These are phyloP conservation scores for Boletus tomentosulus DNA, from an alignment of 768 basidiomycete species.

Conservation along the genomic window DNA sequence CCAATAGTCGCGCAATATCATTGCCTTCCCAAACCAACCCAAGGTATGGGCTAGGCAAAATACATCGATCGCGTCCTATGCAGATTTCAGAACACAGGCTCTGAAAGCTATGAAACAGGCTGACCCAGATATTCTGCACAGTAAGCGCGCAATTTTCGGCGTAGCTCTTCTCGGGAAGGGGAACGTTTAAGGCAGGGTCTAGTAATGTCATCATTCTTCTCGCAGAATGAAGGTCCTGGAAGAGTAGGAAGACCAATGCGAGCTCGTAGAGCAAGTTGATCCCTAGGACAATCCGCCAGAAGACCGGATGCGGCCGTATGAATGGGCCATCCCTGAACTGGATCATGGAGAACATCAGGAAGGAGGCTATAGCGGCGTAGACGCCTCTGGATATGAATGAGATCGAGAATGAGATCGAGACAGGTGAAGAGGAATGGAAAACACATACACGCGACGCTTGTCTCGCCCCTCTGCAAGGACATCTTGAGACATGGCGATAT, in stretches of 20 bases:
- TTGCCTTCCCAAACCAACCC: conserved; percentile 90
- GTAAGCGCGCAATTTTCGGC: conserved; percentile 76
- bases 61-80: conserved; percentile 75
- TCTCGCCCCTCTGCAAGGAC: conserved; percentile 81
- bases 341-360: conserved; percentile 78
- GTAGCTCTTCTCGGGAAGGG: conserved; percentile 82
- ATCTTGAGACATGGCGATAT: conserved; percentile 79
- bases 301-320: conserved; percentile 82
- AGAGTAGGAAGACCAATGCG: conserved; percentile 77
- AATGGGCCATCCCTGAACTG: conserved; percentile 91
- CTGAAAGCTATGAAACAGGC: conserved; percentile 10
- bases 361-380: conserved; percentile 70
- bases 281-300: conserved; percentile 78
- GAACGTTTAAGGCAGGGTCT: conserved; percentile 66
- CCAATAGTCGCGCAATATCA: conserved; percentile 90
- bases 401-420: conserved; percentile 7
- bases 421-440: background rate
- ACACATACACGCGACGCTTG: conserved; percentile 71
- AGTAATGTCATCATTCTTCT: conserved; percentile 73
- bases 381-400: conserved; percentile 50
- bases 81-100: conserved; percentile 1
- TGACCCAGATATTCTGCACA: conserved; percentile 61
- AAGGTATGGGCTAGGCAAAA: conserved; percentile 83
- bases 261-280: conserved; percentile 83
- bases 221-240: conserved; percentile 78